A percentile compares a stretch with the other conserved stretches of the same genome.
These are phyloP conservation scores for Areca catechu DNA, from an alignment of 176 grass and related monocot genomes.

Conservation along the genomic window DNA sequence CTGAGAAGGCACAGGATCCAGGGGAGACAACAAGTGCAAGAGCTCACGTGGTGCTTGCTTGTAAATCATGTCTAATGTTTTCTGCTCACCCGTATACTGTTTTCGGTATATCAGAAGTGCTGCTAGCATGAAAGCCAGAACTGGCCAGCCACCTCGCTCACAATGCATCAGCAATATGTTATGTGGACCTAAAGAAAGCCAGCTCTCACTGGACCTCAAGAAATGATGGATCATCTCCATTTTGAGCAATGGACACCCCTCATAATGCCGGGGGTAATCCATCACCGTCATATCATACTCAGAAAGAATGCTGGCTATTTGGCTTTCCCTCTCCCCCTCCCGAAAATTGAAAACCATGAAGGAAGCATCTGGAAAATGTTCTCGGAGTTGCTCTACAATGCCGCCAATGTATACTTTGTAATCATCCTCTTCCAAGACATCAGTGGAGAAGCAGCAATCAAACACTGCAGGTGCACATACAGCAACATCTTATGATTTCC, in stretches of 20 bases:
- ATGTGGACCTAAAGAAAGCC: conserved; percentile 61
- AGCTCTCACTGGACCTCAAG: conserved; percentile 77
- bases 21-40: conserved; percentile 58
- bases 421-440: conserved; percentile 36
- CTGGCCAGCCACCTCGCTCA: conserved; percentile 69
- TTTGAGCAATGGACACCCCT: conserved; percentile 75
- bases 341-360: conserved; percentile 83
- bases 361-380: conserved; percentile 55
- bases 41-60: conserved; percentile 63
- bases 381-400: conserved; percentile 38
- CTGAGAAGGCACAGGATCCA: conserved; percentile 82
- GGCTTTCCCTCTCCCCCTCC: conserved; percentile 47
- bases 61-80: conserved; percentile 89
- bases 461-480: conserved; percentile 49
- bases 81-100: conserved; percentile 70
- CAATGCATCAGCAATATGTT: conserved; percentile 75
- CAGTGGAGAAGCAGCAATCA: conserved; percentile 66
- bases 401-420: conserved; percentile 54
- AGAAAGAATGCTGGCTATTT: conserved; percentile 49
- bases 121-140: conserved; percentile 84
- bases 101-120: conserved; percentile 74
- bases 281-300: conserved; percentile 62
- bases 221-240: conserved; percentile 78
- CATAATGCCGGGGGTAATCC: conserved; percentile 77
- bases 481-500: conserved; percentile 14